Conservation (phyloP, 164 flowering plant genomes). For the Nymphaea thermarum region DNA sequence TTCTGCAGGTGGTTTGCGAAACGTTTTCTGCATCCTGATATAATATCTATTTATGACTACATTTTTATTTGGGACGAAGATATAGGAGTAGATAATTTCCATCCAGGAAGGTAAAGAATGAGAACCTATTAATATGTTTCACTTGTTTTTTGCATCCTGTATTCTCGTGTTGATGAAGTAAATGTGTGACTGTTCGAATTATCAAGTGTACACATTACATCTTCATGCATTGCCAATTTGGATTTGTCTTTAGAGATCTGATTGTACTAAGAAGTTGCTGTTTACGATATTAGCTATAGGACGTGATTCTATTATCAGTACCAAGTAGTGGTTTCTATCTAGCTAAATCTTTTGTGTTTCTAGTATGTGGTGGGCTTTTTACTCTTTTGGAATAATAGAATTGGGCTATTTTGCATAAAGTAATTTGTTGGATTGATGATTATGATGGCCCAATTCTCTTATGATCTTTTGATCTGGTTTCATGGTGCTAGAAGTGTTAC, state of each 20-base stretch:
- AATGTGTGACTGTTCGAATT: neutral
- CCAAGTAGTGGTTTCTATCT: too few species aligned
- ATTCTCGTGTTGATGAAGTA: neutral
- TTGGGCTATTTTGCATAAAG: neutral
- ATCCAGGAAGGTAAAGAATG: slow-evolving; percentile 66
- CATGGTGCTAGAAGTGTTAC: neutral
- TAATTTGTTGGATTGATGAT: neutral
- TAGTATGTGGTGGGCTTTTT: neutral
- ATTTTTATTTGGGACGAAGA: slow-evolving; percentile 99
- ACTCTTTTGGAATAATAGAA: neutral
- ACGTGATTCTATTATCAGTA: too few species aligned
- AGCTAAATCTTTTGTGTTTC: neutral
- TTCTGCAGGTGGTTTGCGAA: slow-evolving; percentile 96
- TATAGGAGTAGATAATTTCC: slow-evolving; percentile 72
- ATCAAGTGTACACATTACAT: neutral
- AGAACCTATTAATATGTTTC: neutral
- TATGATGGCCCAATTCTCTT: neutral
- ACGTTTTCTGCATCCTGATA: slow-evolving; percentile 89
- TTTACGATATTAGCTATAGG: too few species aligned
- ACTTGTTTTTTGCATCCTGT: neutral
- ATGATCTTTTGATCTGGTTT: neutral
- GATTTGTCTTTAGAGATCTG: too few species aligned
- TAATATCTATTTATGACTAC: slow-evolving; percentile 75
- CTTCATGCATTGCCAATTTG: too few species aligned
- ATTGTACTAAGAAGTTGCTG: too few species aligned